A percentile compares a stretch with the other conserved stretches of the same genome.
Conservation (phyloP, 768 basidiomycete species). For the Gymnopilus dilepis region DNA sequence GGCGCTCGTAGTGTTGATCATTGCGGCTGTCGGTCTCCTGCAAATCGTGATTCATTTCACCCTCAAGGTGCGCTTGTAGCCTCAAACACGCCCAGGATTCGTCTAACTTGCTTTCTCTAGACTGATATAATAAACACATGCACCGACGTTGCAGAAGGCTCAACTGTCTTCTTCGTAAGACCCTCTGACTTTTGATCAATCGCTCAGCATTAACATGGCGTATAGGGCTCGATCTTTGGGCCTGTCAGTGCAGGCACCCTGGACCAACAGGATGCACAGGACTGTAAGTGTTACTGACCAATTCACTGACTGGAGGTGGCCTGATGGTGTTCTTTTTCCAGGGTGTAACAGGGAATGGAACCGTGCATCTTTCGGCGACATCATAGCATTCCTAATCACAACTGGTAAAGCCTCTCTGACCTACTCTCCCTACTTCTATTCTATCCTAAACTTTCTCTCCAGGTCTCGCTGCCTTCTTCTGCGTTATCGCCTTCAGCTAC, state of each 20-base stretch:
- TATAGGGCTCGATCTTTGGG: slow-evolving; percentile 63
- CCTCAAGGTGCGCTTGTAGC: slow-evolving; percentile 60
- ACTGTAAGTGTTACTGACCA: slow-evolving; percentile 43
- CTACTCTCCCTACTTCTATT: neutral
- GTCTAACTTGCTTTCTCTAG: slow-evolving; percentile 36
- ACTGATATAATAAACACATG: slow-evolving; percentile 65
- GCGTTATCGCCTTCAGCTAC: slow-evolving; percentile 69
- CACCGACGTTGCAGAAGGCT: slow-evolving; percentile 39
- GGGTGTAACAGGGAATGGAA: slow-evolving; percentile 68
- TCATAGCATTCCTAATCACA: slow-evolving; percentile 65
- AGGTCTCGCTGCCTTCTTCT: slow-evolving; percentile 69
- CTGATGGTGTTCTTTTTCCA: slow-evolving; percentile 31
- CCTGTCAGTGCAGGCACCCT: slow-evolving; percentile 39
- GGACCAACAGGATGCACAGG: slow-evolving; percentile 42
- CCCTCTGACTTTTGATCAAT: neutral
- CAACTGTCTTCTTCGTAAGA: slow-evolving; percentile 42
- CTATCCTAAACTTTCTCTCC: slow-evolving; percentile 6
- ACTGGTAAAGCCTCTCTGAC: slow-evolving; percentile 47
- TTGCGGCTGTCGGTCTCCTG: slow-evolving; percentile 57
- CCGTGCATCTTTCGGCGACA: slow-evolving; percentile 70
- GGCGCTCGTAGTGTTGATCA: slow-evolving; percentile 48
- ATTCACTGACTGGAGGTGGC: neutral
- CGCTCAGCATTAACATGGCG: slow-evolving; percentile 16
- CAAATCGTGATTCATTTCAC: slow-evolving; percentile 69
- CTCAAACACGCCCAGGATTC: neutral